phyloP scores from a whole-genome alignment of 495 filamentous ascomycete species.

The Aspergillus sclerotiicarbonarius region DNA sequence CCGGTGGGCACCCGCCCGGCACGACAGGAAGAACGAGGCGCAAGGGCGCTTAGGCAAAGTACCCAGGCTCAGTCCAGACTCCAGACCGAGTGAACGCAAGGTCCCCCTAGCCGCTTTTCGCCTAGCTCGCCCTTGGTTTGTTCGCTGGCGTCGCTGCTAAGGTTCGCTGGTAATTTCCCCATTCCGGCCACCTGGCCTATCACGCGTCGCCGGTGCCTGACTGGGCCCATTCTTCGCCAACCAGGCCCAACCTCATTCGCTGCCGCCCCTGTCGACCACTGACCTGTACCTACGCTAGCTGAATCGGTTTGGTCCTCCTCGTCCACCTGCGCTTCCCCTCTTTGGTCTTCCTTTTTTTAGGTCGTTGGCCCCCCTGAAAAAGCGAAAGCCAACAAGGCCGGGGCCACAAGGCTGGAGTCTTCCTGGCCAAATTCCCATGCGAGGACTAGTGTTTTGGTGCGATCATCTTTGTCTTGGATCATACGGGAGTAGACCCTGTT shows the following conservation, averaged over 20 bases:
- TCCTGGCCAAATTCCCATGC: neutral
- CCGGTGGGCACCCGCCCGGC: neutral
- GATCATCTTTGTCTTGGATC: no score
- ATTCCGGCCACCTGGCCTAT: conserved; percentile 11
- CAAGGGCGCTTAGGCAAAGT: conserved; percentile 22
- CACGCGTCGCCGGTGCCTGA: conserved; percentile 10
- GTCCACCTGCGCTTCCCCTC: neutral
- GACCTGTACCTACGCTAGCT: neutral
- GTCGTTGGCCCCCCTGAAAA: neutral
- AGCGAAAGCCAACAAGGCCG: neutral
- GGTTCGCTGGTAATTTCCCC: conserved; percentile 16
- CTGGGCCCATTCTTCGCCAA: neutral
- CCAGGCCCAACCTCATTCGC: conserved; percentile 12
- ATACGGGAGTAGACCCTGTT: no score
- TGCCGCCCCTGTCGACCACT: conserved; percentile 6
- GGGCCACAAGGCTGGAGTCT: no score
- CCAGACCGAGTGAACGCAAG: neutral
- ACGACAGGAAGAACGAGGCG: conserved; percentile 19
- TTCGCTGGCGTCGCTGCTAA: conserved; percentile 14
- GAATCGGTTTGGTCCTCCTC: neutral
- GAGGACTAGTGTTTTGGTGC: neutral
- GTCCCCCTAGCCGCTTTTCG: conserved; percentile 14
- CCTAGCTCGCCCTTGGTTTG: conserved; percentile 7
- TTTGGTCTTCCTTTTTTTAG: conserved; percentile 3
- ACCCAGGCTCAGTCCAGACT: neutral